Evolutionary conservation across 2,329 filamentous ascomycete species (phyloP), one percentile per base, ranked within the genome.

Genomic region (Tolypocladium endophyticum): DNA sequence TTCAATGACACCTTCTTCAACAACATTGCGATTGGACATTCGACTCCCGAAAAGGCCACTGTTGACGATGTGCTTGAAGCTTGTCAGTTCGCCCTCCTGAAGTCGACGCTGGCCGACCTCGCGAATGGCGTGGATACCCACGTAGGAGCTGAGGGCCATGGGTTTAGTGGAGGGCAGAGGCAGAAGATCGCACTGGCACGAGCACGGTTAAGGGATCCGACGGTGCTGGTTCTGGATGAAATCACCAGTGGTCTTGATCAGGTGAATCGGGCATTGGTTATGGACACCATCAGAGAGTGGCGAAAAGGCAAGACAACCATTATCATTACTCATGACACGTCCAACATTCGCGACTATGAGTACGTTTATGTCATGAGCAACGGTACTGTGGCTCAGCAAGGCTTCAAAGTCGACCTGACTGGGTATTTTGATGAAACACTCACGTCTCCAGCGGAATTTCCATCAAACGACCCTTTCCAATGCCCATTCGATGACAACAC

Each of bases 241-340:
- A 85, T 89, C 0, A 96, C 91, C 0, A 94, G 90, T 71, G 90
- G 90, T 0, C 76, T 97, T 12, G 93, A 97, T 66, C 83, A 86
- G n/a, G 78, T 81, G 12, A 92, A 82, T 59, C 82, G 87, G 62
- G 75, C 75, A 0, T 72, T 86, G 16, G 81, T 96, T 43, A 87
- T 96, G 79, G 83, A 88, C 50, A 84, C 86, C 0, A 87, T 97
- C 58, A 81, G 90, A 9, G 69, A 81, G 25, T 97, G 92, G 93
- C 81, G 94, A 28, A 77, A 75, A 41, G 87, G 83, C 0, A 94
- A 90, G 70, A 97, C 92, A 0, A 97, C 93, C 0, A 89, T 97
- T 57, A 85, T 97, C 64, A 93, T 97, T 66, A 97, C 94, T 0
- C 93, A 97, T 68, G 91, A 97, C 64, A 82, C 94, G 38, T 81